phyloP scores from a whole-genome alignment of 2,329 filamentous ascomycete genomes.

The Penicillium sp. region DNA sequence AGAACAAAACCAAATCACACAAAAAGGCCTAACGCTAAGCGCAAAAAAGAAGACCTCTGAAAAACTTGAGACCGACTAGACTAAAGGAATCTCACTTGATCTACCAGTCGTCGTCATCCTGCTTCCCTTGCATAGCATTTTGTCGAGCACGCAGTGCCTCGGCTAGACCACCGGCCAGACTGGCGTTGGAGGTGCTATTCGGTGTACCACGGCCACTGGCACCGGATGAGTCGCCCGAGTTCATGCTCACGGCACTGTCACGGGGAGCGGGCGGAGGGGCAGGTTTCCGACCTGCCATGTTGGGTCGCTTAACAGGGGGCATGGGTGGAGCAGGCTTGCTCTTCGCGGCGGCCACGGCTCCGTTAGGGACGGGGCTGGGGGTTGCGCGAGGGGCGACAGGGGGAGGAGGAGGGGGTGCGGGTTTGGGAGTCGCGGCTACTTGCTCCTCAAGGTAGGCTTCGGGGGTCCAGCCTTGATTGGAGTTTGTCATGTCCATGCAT shows the following conservation, averaged over 20 bases:
- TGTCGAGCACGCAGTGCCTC: constrained; percentile 77
- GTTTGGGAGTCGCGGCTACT: constrained; percentile 57
- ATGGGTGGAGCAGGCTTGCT: constrained; percentile 72
- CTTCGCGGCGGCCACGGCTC: constrained; percentile 48
- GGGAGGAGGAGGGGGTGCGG: constrained; percentile 55
- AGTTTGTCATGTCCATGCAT: constrained; percentile 68
- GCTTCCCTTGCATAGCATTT: constrained; percentile 70
- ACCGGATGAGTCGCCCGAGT: constrained; percentile 53
- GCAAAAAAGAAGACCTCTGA: constrained; percentile 17
- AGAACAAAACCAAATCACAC: constrained; percentile 1
- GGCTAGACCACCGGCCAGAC: constrained; percentile 71
- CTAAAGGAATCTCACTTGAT: constrained; percentile 8
- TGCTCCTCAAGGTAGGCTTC: constrained; percentile 88
- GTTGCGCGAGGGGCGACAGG: constrained; percentile 49
- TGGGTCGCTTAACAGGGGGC: constrained; percentile 78
- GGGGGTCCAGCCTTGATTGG: constrained; percentile 88
- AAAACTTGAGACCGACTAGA: constrained; percentile 15
- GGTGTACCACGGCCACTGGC: constrained; percentile 71
- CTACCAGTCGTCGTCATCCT: constrained; percentile 71
- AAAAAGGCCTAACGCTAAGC: constrained; percentile 24
- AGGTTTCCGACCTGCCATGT: constrained; percentile 67
- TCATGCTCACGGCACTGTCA: constrained; percentile 59
- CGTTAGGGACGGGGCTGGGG: constrained; percentile 65
- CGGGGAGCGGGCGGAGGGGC: constrained; percentile 65
- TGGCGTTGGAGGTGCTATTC: constrained; percentile 56